phyloP scores from a whole-genome alignment of 345 rosid genomes.

The Erucastrum elatum region DNA sequence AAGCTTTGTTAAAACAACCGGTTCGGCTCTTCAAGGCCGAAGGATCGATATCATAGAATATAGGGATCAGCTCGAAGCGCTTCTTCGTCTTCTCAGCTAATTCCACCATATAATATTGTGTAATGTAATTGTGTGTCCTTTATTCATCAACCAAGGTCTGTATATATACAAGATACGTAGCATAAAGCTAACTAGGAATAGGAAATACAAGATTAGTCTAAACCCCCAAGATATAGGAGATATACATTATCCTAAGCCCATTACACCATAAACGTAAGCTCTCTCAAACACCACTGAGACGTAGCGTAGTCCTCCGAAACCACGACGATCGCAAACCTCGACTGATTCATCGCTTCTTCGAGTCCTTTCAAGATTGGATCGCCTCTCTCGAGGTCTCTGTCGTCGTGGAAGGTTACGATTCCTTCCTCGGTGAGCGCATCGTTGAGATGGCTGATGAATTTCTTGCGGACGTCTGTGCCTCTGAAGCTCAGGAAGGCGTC shows the following conservation, averaged over 20 bases:
- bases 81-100: conserved; percentile 10
- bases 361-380: conserved; percentile 2
- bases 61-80: conserved; percentile 11
- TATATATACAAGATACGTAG: too few relatives aligned
- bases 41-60: conserved; percentile 22
- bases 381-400: conserved; percentile 9
- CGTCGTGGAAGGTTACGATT: conserved; percentile 13
- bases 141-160: too few relatives aligned
- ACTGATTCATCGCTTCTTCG: conserved; percentile 5
- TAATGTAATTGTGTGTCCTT: too few relatives aligned
- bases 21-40: conserved; percentile 20
- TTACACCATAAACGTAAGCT: conserved; percentile 3
- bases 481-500: conserved; percentile 36
- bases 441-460: conserved; percentile 16
- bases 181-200: too few relatives aligned
- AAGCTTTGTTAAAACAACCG: not conserved
- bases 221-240: too few relatives aligned
- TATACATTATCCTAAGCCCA: too few relatives aligned
- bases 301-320: conserved; percentile 10
- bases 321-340: conserved; percentile 17
- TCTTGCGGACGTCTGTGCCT: conserved; percentile 19
- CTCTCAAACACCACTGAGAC: conserved; percentile 32
- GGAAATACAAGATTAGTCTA: too few relatives aligned
- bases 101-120: too few relatives aligned
- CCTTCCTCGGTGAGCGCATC: conserved; percentile 9